These are phyloP conservation scores for Xylariaceae sp. DNA, from an alignment of 2,329 filamentous ascomycete genomes.

Conservation along the genomic window DNA sequence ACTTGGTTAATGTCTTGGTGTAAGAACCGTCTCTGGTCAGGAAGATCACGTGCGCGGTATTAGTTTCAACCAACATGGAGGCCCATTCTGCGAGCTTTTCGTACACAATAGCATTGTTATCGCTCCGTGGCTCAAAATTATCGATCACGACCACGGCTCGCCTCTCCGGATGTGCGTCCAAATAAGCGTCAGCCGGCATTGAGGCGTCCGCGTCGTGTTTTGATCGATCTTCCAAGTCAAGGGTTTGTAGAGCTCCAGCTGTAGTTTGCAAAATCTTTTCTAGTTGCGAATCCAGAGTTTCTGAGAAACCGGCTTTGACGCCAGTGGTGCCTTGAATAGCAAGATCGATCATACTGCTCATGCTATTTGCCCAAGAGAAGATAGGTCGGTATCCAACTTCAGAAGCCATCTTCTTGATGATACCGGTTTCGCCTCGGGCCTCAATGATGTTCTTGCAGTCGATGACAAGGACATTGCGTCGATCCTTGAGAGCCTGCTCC, in stretches of 20 bases:
- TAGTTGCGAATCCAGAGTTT: conserved; percentile 84
- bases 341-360: conserved; percentile 87
- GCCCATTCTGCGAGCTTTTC: conserved; percentile 88
- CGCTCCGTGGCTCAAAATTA: conserved; percentile 81
- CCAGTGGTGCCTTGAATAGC: conserved; percentile 92
- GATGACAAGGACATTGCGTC: conserved; percentile 74
- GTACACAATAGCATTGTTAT: conserved; percentile 63
- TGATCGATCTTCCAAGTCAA: conserved; percentile 65
- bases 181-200: conserved; percentile 77
- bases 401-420: conserved; percentile 74
- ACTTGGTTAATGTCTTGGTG: conserved; percentile 80
- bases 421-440: conserved; percentile 80
- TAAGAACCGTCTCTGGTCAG: conserved; percentile 86
- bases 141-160: conserved; percentile 84
- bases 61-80: conserved; percentile 76
- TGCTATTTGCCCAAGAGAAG: conserved; percentile 94
- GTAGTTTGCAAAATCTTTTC: conserved; percentile 87
- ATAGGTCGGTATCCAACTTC: conserved; percentile 89
- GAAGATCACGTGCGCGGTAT: conserved; percentile 92
- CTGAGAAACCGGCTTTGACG: conserved; percentile 89
- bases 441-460: conserved; percentile 95
- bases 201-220: conserved; percentile 70
- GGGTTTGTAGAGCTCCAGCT: conserved; percentile 70
- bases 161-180: conserved; percentile 83
- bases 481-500: conserved; percentile 73